Conservation (phyloP, 805 yeast species). For the Candida pseudofarinosa region DNA sequence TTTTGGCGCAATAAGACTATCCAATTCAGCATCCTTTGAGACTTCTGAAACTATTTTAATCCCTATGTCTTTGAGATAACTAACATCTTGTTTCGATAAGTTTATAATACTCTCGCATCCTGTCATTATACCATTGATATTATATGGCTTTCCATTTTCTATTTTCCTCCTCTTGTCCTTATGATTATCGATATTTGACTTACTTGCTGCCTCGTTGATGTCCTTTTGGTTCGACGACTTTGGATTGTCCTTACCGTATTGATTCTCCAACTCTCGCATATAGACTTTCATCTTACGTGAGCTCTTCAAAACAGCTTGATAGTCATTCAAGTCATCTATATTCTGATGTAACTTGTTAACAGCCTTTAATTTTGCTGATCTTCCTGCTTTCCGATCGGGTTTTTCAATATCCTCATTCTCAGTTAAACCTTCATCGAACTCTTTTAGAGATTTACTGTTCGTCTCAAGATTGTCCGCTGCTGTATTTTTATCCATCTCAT, state of each 20-base stretch:
- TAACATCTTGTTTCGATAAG: conserved; percentile 40
- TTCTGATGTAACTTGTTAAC: conserved; percentile 61
- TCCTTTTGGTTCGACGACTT: neutral
- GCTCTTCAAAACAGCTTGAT: conserved; percentile 48
- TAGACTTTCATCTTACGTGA: conserved; percentile 36
- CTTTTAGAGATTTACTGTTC: neutral
- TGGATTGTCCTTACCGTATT: neutral
- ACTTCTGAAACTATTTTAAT: conserved; percentile 47
- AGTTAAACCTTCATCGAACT: neutral
- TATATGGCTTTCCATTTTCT: conserved; percentile 15
- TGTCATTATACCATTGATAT: conserved; percentile 52
- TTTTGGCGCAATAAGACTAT: conserved; percentile 71
- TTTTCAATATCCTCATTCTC: conserved; percentile 3
- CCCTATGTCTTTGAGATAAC: conserved; percentile 49
- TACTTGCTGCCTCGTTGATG: conserved; percentile 1
- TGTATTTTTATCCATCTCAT: neutral
- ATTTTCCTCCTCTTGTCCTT: conserved; percentile 10
- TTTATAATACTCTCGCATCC: conserved; percentile 53
- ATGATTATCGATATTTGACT: conserved; percentile 1
- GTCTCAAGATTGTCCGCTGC: neutral
- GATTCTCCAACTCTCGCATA: conserved; percentile 30
- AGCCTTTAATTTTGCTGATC: conserved; percentile 67
- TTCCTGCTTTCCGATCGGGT: conserved; percentile 17
- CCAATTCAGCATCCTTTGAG: conserved; percentile 33
- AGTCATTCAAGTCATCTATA: conserved; percentile 64